Conservation (phyloP, 352 stramenopile genomes). For the Phytophthora litchii region DNA sequence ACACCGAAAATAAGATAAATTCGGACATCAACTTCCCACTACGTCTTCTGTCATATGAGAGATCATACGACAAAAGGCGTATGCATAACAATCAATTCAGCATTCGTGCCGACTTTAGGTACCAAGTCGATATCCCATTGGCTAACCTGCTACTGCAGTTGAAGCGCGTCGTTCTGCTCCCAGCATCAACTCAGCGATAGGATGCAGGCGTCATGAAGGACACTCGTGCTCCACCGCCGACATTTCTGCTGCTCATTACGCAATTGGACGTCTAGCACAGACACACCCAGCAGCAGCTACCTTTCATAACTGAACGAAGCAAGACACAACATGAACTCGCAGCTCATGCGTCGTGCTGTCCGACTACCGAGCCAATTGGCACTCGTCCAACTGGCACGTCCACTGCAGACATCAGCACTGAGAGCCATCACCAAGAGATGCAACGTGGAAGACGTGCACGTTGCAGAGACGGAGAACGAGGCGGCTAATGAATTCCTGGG, state of each 20-base stretch:
- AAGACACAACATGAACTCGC: constrained; percentile 9
- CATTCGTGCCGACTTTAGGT: constrained; percentile 8
- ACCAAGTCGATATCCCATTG: constrained; percentile 1
- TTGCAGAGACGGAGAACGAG: constrained; percentile 41
- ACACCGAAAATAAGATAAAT: too few species aligned
- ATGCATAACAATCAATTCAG: too few species aligned
- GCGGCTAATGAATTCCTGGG: constrained; percentile 66
- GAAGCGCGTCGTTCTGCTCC: constrained; percentile 8
- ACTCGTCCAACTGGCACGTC: neutral
- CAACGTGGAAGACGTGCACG: constrained; percentile 39
- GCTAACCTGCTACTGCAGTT: constrained; percentile 1
- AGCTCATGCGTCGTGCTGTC: constrained; percentile 5
- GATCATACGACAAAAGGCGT: too few species aligned
- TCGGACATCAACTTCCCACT: too few species aligned
- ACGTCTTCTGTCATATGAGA: too few species aligned
- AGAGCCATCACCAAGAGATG: constrained; percentile 25
- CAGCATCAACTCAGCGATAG: constrained; percentile 17
- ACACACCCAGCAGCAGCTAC: neutral
- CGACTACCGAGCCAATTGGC: constrained; percentile 14
- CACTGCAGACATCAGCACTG: constrained; percentile 20
- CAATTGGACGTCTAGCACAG: constrained; percentile 8
- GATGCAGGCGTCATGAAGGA: constrained; percentile 13
- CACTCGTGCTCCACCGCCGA: constrained; percentile 1
- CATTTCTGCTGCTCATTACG: constrained; percentile 6
- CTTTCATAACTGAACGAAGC: neutral